These are phyloP conservation scores for Cairneyella variabilis DNA, from an alignment of 495 filamentous ascomycete genomes.

Conservation along the genomic window DNA sequence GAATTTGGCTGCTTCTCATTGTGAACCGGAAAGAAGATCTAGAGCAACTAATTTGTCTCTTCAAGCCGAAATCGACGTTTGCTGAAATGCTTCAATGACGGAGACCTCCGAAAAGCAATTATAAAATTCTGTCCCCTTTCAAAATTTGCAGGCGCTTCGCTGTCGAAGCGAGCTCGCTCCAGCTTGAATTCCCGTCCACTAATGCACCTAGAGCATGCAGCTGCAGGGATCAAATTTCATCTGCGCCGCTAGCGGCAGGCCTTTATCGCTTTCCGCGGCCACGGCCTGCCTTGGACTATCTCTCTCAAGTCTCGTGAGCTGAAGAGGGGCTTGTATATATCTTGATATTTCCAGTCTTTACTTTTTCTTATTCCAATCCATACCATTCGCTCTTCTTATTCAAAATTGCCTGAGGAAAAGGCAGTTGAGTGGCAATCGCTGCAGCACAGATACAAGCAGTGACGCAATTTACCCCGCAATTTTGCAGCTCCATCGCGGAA, in stretches of 20 bases:
- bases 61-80: neutral
- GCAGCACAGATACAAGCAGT: neutral
- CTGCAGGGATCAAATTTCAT: constrained; percentile 1
- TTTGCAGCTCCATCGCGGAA: neutral
- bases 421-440: neutral
- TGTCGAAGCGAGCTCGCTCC: neutral
- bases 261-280: neutral
- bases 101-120: constrained; percentile 5
- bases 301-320: constrained; percentile 4
- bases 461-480: constrained; percentile 10
- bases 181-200: too few relatives aligned
- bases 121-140: constrained; percentile 1
- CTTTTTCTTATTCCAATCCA: neutral
- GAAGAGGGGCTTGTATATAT: neutral
- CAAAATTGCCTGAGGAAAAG: neutral
- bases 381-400: neutral
- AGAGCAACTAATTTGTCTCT: neutral
- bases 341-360: neutral
- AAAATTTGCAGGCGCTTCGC: neutral
- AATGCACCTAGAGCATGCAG: constrained; percentile 5
- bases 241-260: neutral
- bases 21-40: neutral
- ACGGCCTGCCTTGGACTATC: too few relatives aligned
- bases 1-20: too few relatives aligned
- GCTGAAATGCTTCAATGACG: neutral